Evolutionary conservation across 1,139 yeast species (phyloP).

Genomic region (Saccharomyces hybrid): DNA sequence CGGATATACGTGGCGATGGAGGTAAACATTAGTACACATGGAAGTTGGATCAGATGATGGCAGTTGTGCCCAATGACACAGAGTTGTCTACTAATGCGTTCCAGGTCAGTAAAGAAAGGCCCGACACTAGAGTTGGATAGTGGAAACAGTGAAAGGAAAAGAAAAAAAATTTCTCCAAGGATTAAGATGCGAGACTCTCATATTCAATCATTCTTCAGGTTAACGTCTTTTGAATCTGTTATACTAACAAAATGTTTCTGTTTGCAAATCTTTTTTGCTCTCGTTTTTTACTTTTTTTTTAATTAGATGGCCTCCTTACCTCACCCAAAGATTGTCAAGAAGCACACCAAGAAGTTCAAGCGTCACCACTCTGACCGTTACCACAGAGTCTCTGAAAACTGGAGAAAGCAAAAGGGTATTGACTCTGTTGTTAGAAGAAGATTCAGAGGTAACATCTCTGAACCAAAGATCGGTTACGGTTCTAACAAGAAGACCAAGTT

Average conservation of each 20-base stretch:
- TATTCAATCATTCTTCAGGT: background rate
- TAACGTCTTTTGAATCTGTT: background rate
- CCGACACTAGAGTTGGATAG: background rate
- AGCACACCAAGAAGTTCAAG: slow-evolving; percentile 98
- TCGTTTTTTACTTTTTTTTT: slow-evolving; percentile 2
- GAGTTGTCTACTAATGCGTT: background rate
- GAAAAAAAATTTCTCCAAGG: background rate
- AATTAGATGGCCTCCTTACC: slow-evolving; percentile 85
- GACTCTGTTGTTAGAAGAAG: slow-evolving; percentile 99
- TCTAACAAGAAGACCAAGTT: slow-evolving; percentile 98
- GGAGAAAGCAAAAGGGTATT: slow-evolving; percentile 99
- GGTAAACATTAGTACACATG: background rate
- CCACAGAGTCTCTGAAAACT: slow-evolving; percentile 94
- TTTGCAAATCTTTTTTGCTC: slow-evolving; percentile 6
- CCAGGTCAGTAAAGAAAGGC: too few relatives aligned
- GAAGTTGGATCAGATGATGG: background rate
- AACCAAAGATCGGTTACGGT: slow-evolving; percentile 99
- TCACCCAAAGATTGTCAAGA: slow-evolving; percentile 99
- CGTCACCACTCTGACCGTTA: slow-evolving; percentile 99
- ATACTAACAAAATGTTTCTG: slow-evolving; percentile 2
- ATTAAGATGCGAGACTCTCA: background rate
- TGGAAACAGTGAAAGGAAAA: too few relatives aligned
- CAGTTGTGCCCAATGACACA: background rate
- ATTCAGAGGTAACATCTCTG: slow-evolving; percentile 98
- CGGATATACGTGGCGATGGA: background rate